Percentiles rank a stretch among this genome's conserved stretches.
Conservation (phyloP, 2,329 filamentous ascomycete genomes). For the Aplosporella prunicola region DNA sequence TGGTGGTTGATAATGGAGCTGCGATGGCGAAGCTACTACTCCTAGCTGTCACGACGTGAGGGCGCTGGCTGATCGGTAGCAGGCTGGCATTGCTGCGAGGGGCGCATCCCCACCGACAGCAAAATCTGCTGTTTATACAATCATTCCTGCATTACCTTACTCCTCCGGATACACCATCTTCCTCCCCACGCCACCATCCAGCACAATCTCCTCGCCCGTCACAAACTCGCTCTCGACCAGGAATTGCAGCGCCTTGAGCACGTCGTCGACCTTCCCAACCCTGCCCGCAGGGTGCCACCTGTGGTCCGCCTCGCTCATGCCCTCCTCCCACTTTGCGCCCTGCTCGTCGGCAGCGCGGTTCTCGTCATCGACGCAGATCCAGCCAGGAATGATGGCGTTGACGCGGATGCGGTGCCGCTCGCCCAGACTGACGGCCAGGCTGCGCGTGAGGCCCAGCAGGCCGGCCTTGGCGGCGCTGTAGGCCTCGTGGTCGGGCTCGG, state of each 20-base stretch:
- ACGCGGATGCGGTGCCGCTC: slow-evolving; percentile 36
- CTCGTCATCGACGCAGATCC: slow-evolving; percentile 43
- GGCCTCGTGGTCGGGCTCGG: slow-evolving; percentile 41
- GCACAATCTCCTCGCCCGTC: slow-evolving; percentile 37
- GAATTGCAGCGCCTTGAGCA: slow-evolving; percentile 33
- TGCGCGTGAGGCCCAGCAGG: slow-evolving; percentile 41
- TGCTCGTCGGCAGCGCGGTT: slow-evolving; percentile 33
- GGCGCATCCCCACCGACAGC: too few relatives aligned
- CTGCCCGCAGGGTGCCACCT: slow-evolving; percentile 42
- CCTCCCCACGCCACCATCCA: slow-evolving; percentile 38
- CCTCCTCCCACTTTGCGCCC: slow-evolving; percentile 37
- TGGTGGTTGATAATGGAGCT: too few relatives aligned
- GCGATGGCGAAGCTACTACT: too few relatives aligned
- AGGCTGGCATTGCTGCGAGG: too few relatives aligned
- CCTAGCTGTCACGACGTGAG: too few relatives aligned
- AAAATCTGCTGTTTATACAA: too few relatives aligned
- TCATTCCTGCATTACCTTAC: too few relatives aligned
- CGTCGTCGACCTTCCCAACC: slow-evolving; percentile 42
- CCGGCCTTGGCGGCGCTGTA: slow-evolving; percentile 44
- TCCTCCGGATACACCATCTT: slow-evolving; percentile 37
- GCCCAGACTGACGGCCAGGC: slow-evolving; percentile 39
- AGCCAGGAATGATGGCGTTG: slow-evolving; percentile 43
- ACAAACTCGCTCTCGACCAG: slow-evolving; percentile 32
- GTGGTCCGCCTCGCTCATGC: slow-evolving; percentile 36
- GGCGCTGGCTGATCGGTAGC: too few relatives aligned